Conservation (phyloP, 192 early-diverging fungal species). For the Helicostylum pulchrum region DNA sequence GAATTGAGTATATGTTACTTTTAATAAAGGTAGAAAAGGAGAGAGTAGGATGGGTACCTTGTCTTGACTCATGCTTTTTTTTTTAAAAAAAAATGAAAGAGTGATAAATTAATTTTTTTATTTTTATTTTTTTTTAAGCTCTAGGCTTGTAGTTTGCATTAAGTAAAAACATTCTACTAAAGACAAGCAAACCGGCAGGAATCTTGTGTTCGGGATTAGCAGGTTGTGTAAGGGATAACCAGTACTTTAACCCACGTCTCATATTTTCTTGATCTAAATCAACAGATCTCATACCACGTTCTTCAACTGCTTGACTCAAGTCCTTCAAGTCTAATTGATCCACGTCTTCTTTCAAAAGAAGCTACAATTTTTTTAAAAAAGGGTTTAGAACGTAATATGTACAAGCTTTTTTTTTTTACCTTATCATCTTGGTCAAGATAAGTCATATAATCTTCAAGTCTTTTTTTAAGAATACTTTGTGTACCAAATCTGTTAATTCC, state of each 20-base stretch:
- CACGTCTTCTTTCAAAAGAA: constrained; percentile 42
- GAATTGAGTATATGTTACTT: no score
- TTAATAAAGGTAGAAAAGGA: no score
- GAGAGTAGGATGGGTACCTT: no score
- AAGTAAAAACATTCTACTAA: constrained; percentile 51
- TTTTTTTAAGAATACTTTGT: constrained; percentile 42
- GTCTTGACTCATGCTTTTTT: no score
- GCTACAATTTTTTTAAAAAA: constrained; percentile 4
- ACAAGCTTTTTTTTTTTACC: constrained; percentile 13
- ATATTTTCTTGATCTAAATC: constrained; percentile 38
- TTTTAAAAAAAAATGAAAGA: no score
- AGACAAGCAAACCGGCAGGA: constrained; percentile 40
- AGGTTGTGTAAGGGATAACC: constrained; percentile 36
- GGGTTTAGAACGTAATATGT: background rate
- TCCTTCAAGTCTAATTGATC: constrained; percentile 38
- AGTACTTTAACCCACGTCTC: constrained; percentile 43
- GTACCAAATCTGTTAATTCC: constrained; percentile 44
- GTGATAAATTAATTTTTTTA: no score
- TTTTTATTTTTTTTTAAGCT: no score
- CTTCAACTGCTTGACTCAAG: constrained; percentile 45
- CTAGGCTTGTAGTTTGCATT: constrained; percentile 41
- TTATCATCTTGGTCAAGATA: constrained; percentile 47
- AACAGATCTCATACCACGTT: constrained; percentile 54
- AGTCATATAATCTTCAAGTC: constrained; percentile 39
- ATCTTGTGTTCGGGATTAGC: constrained; percentile 27